Base-by-base conservation (phyloP, 257 asterid species). In the Ocimum tenuiflorum region DNA sequence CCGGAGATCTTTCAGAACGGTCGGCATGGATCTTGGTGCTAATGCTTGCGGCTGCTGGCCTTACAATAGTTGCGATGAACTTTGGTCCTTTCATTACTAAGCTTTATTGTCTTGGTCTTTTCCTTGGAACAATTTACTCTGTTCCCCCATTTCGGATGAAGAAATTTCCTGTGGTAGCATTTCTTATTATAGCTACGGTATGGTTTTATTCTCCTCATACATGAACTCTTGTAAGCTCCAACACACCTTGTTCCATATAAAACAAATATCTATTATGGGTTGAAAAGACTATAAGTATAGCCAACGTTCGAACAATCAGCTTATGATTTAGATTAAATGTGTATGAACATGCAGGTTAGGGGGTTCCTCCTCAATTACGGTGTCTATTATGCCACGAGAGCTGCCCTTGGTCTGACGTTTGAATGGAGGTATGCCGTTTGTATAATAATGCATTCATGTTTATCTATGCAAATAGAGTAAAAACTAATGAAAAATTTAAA, bases 131-230 rank as follows among this genome's bases (percentile, higher is more conserved):
- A 50, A 88, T 94, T 49, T 94, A 94, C 70, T 94, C 99, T 42
- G 99, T 90, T 65, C 99, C 99, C 45, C 99, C 99, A 45, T 85
- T 94, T 67, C 88, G 99, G 64, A 73, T 94, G 97, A 94, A 90
- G 85, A 85, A 85, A 83, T 82, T 53, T 78, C 86, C 97, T 8
- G 86, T 86, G 53, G 31, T 83, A 36, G 97, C 99, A 48, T 94
- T 90, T 81, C 94, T 92, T 59, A 92, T 92, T 60, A 92, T 92
- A 62, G 97, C 96, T 78, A 92, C 94, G 92, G 98, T 91, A 82
- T 24, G 79, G 15, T 66, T 72, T 56, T 36, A 17, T 10, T 41
- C 2, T 60, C 69, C 63, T 49, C 53, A 3, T 38, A 39, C 23
- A 7, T 22, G 63, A 27, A 24, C 14, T 33, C 15, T 56, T 49